These are phyloP conservation scores for Vaccinium darrowii DNA, from an alignment of 148 eudicot genomes.

Conservation along the genomic window DNA sequence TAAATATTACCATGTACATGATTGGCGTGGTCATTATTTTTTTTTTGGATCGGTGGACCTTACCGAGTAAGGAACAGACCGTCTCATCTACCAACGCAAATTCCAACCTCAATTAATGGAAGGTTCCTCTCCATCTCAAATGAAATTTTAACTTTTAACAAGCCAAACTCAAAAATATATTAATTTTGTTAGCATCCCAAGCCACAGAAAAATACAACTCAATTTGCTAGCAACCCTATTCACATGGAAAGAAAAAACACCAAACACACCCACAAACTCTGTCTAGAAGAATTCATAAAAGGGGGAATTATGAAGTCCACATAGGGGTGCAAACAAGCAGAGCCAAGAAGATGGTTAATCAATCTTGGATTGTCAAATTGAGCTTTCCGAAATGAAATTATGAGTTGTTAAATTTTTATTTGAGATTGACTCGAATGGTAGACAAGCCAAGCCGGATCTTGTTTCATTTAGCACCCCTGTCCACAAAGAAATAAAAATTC, in stretches of 20 bases:
- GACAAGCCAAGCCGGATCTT: background rate
- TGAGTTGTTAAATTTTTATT: no score
- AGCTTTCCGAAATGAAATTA: no score
- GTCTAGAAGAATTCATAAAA: background rate
- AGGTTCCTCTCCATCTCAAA: background rate
- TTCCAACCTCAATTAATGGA: no score
- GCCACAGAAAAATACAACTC: background rate
- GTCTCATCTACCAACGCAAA: no score
- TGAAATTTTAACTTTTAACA: background rate
- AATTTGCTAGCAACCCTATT: background rate
- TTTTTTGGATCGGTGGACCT: no score
- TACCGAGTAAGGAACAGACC: no score
- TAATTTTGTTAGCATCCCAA: background rate
- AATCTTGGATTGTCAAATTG: no score
- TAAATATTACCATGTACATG: no score
- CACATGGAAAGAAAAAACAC: background rate
- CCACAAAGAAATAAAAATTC: background rate
- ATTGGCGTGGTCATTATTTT: no score
- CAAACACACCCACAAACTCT: background rate
- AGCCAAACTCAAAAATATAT: background rate
- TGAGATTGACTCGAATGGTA: no score
- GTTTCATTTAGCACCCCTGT: background rate
- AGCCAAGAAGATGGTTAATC: no score
- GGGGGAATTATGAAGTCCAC: background rate
- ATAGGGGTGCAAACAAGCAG: background rate